These are phyloP conservation scores for Thecaphora thlaspeos DNA, from an alignment of 1,284 basidiomycete species.

Conservation along the genomic window DNA sequence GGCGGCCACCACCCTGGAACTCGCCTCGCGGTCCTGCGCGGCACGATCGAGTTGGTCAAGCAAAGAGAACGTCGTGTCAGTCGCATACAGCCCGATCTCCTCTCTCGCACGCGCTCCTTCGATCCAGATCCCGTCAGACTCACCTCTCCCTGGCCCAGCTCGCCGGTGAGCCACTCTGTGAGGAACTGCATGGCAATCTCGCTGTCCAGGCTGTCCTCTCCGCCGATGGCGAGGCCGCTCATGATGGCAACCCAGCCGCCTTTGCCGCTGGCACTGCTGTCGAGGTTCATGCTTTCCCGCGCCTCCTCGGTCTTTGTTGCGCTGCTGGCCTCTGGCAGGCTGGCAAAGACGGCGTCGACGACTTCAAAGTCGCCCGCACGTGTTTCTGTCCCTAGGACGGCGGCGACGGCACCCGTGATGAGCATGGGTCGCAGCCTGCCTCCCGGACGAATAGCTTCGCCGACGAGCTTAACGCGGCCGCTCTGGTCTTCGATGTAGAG, in stretches of 20 bases:
- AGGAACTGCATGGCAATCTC: conserved; percentile 44
- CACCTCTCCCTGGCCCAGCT: conserved; percentile 73
- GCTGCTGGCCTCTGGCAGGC: conserved; percentile 45
- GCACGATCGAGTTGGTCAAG: too few relatives aligned
- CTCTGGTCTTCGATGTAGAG: conserved; percentile 94
- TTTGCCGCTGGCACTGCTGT: too few relatives aligned
- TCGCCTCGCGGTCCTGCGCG: too few relatives aligned
- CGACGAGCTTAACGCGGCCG: conserved; percentile 83
- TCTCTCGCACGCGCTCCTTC: too few relatives aligned
- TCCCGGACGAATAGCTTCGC: conserved; percentile 61
- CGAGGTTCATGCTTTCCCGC: conserved; percentile 4
- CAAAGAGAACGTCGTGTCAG: too few relatives aligned
- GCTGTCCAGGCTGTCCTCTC: conserved; percentile 47
- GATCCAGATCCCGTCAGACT: conserved; percentile 53
- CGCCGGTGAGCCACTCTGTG: conserved; percentile 79
- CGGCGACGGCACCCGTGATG: conserved; percentile 70
- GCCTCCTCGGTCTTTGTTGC: conserved; percentile 1
- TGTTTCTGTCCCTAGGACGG: conserved; percentile 85
- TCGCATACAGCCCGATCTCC: too few relatives aligned
- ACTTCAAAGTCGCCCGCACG: conserved; percentile 88
- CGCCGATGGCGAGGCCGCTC: conserved; percentile 61
- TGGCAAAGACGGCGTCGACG: conserved; percentile 82
- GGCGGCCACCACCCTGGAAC: too few relatives aligned
- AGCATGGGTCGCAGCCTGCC: conserved; percentile 26
- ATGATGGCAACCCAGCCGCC: conserved; percentile 50